Percentiles rank a stretch among this genome's conserved stretches.
These are phyloP conservation scores for Starmerella cellae DNA, from an alignment of 805 yeast species.

Conservation along the genomic window DNA sequence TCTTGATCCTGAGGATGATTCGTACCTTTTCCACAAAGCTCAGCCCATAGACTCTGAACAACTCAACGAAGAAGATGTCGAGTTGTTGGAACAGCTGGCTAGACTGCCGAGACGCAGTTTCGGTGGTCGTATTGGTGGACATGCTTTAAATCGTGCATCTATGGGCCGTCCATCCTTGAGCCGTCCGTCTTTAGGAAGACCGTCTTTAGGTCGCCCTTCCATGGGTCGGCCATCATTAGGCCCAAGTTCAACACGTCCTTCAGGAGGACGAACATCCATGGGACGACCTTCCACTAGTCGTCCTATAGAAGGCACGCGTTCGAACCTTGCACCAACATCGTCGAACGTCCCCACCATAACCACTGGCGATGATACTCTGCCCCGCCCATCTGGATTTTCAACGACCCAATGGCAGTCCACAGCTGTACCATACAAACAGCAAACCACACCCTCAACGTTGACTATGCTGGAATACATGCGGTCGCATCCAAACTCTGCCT, in stretches of 20 bases:
- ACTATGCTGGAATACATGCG: slow-evolving; percentile 61
- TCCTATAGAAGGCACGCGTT: background rate
- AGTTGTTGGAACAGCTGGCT: slow-evolving; percentile 19
- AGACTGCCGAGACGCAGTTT: slow-evolving; percentile 19
- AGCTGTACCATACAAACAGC: slow-evolving; percentile 36
- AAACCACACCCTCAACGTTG: slow-evolving; percentile 40
- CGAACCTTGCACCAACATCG: background rate
- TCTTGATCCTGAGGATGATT: slow-evolving; percentile 22
- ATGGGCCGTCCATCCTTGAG: slow-evolving; percentile 6
- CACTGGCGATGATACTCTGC: background rate
- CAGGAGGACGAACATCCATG: background rate
- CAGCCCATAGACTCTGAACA: slow-evolving; percentile 8
- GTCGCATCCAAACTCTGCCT: slow-evolving; percentile 51
- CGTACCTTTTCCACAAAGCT: slow-evolving; percentile 22
- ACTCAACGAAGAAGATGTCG: slow-evolving; percentile 12
- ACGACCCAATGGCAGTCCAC: slow-evolving; percentile 35
- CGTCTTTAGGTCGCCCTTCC: slow-evolving; percentile 4
- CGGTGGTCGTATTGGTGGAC: slow-evolving; percentile 17
- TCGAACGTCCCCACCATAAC: background rate
- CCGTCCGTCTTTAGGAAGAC: slow-evolving; percentile 10
- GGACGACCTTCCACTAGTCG: background rate
- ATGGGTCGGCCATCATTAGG: slow-evolving; percentile 2
- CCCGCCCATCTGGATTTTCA: slow-evolving; percentile 7
- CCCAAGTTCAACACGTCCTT: background rate
- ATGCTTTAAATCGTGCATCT: slow-evolving; percentile 6